A percentile compares a stretch with the other conserved stretches of the same genome.
phyloP scores from a whole-genome alignment of 2,329 filamentous ascomycete genomes.

The Pyrenochaeta sp. region DNA sequence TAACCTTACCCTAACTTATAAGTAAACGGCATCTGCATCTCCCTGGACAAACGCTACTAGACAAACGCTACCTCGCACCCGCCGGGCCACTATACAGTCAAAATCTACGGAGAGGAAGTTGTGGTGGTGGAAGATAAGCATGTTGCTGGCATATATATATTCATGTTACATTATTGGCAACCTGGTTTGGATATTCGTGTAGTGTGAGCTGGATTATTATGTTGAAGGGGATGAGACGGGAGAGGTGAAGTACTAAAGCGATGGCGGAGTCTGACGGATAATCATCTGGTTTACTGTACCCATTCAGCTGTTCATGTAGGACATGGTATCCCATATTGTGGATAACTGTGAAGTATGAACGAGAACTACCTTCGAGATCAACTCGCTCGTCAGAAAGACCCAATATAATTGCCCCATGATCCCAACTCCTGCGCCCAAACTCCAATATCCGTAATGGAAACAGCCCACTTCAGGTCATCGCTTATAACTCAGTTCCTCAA shows the following conservation, averaged over 20 bases:
- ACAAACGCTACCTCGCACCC: too few species aligned
- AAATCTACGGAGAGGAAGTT: too few species aligned
- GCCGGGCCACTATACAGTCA: too few species aligned
- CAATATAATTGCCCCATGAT: background rate
- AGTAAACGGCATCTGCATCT: too few species aligned
- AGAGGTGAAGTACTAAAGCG: background rate
- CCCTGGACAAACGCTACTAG: too few species aligned
- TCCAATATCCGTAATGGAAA: slow-evolving; percentile 5
- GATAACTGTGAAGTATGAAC: background rate
- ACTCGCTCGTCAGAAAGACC: background rate
- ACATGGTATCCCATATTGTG: background rate
- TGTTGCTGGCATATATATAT: too few species aligned
- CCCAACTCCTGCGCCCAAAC: slow-evolving; percentile 8
- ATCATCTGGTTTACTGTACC: background rate
- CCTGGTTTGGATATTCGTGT: too few species aligned
- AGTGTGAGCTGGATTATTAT: too few species aligned
- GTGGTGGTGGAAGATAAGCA: too few species aligned
- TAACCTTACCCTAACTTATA: too few species aligned
- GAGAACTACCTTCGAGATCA: background rate
- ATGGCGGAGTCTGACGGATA: background rate
- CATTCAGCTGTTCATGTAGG: background rate
- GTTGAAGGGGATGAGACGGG: background rate
- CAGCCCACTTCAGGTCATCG: background rate
- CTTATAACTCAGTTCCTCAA: slow-evolving; percentile 53
- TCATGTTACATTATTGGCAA: too few species aligned